These are phyloP conservation scores for Fusarium keratoplasticum DNA, from an alignment of 2,329 filamentous ascomycete genomes.

Conservation along the genomic window DNA sequence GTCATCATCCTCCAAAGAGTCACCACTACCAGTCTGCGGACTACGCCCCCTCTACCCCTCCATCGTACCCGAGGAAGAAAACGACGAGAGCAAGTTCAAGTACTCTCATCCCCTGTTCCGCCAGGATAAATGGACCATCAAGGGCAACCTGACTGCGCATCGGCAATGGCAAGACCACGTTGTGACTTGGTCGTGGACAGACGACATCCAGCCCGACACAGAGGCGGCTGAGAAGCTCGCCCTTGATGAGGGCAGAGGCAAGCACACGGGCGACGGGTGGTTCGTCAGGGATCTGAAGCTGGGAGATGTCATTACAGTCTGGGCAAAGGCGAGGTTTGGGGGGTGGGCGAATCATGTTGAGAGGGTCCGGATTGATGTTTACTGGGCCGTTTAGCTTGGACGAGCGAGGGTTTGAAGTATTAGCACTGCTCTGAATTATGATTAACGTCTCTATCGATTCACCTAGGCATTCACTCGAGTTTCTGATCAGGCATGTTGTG, in stretches of 20 bases:
- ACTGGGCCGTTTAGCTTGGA: conserved; percentile 62
- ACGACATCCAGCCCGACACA: conserved; percentile 59
- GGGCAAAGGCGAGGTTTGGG: conserved; percentile 68
- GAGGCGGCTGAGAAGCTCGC: conserved; percentile 53
- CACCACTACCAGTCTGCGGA: conserved; percentile 48
- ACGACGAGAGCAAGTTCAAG: conserved; percentile 35
- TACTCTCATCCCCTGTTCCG: conserved; percentile 55
- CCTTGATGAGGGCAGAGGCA: conserved; percentile 60
- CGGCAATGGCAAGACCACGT: conserved; percentile 53
- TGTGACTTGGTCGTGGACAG: conserved; percentile 66
- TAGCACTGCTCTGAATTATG: not conserved
- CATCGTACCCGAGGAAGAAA: conserved; percentile 26
- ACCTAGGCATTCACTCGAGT: not conserved
- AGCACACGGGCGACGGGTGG: conserved; percentile 61
- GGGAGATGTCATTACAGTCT: conserved; percentile 72
- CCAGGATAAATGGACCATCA: conserved; percentile 56
- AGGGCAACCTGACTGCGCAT: conserved; percentile 58
- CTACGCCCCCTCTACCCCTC: conserved; percentile 53
- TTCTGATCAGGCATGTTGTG: not conserved
- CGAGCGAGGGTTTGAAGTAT: not conserved
- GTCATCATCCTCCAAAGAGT: conserved; percentile 28
- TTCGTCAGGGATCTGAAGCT: conserved; percentile 67
- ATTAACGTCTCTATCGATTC: not conserved
- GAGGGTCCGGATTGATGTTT: conserved; percentile 65
- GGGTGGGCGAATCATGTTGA: conserved; percentile 66